These are phyloP conservation scores for Eleusine coracana DNA, from an alignment of 176 grass and related monocot genomes.

Conservation along the genomic window DNA sequence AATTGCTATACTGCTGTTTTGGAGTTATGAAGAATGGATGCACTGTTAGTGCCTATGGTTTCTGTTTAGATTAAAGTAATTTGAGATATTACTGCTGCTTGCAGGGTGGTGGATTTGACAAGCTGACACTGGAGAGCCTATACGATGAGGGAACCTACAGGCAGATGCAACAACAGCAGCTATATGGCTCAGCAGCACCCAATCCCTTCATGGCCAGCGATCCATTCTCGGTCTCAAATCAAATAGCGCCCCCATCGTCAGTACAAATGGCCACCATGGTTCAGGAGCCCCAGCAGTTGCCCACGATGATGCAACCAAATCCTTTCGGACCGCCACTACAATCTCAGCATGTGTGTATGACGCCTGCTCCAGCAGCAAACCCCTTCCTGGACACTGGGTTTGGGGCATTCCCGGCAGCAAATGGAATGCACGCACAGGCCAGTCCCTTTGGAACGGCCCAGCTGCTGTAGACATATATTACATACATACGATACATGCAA, in stretches of 20 bases:
- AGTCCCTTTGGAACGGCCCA: constrained; percentile 60
- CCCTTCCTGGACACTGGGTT: constrained; percentile 68
- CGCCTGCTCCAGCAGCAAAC: constrained; percentile 34
- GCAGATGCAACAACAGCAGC: constrained; percentile 67
- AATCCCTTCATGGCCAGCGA: constrained; percentile 86
- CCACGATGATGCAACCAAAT: constrained; percentile 61
- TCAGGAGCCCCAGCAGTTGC: constrained; percentile 63
- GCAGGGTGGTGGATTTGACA: constrained; percentile 81
- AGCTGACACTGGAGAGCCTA: constrained; percentile 70
- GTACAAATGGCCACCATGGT: constrained; percentile 77
- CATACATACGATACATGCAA: neutral
- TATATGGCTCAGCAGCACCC: constrained; percentile 56
- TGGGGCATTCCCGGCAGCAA: constrained; percentile 52
- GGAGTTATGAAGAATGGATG: neutral
- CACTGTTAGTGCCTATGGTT: neutral
- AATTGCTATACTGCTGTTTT: neutral
- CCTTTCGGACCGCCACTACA: constrained; percentile 50
- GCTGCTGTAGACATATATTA: constrained; percentile 47
- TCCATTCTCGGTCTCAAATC: constrained; percentile 65
- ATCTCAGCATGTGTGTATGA: constrained; percentile 33
- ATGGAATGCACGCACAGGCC: constrained; percentile 45
- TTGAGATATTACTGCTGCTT: neutral
- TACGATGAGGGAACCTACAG: constrained; percentile 81
- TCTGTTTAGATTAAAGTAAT: neutral
- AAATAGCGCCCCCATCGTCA: constrained; percentile 61